phyloP scores from a whole-genome alignment of 192 early-diverging fungal species.

The Dissophora ornata region DNA sequence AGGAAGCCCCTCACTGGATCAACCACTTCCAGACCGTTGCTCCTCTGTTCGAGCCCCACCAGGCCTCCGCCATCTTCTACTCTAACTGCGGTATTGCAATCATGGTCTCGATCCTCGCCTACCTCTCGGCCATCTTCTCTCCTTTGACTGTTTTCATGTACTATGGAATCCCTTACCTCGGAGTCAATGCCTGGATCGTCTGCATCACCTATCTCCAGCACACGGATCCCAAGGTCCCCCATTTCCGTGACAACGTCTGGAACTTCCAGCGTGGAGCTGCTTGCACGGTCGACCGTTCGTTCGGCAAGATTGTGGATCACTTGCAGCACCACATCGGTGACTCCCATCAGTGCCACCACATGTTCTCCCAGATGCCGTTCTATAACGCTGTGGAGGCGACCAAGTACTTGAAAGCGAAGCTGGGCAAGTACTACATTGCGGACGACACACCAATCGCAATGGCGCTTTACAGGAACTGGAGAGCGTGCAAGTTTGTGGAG shows the following conservation, averaged over 20 bases:
- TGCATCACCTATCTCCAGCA: conserved; percentile 96
- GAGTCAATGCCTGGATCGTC: conserved; percentile 95
- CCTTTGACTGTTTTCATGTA: conserved; percentile 76
- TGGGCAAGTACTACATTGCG: conserved; percentile 84
- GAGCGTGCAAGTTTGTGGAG: conserved; percentile 89
- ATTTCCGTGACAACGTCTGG: conserved; percentile 86
- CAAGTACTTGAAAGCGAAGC: conserved; percentile 76
- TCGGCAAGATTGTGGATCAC: conserved; percentile 83
- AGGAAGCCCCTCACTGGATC: conserved; percentile 72
- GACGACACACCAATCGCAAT: conserved; percentile 78
- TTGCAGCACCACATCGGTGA: conserved; percentile 86
- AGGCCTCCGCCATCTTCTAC: conserved; percentile 74
- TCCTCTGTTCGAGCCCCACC: conserved; percentile 81
- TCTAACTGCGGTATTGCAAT: conserved; percentile 82
- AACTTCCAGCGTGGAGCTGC: conserved; percentile 93
- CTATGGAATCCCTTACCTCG: conserved; percentile 91
- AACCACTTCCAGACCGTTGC: conserved; percentile 89
- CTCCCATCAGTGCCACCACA: conserved; percentile 94
- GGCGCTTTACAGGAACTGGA: conserved; percentile 75
- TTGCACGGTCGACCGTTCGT: conserved; percentile 89
- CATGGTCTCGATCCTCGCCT: conserved; percentile 64
- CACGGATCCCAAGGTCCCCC: conserved; percentile 86
- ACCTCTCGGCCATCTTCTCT: conserved; percentile 63
- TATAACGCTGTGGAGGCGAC: conserved; percentile 95
- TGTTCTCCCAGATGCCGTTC: conserved; percentile 97